phyloP scores from a whole-genome alignment of 345 rosid species.

The Corchorus capsularis region DNA sequence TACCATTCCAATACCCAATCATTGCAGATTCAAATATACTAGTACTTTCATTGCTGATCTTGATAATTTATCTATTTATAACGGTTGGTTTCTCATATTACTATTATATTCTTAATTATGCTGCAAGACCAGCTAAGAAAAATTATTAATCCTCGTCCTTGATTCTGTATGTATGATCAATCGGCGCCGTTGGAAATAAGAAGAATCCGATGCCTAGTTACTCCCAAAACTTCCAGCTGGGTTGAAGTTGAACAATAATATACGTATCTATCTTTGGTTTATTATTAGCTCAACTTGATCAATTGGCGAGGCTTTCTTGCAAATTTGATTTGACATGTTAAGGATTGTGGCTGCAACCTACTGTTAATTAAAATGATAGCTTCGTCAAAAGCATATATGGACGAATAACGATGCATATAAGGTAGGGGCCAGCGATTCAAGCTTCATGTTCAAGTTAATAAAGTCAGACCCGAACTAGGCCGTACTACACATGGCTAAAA shows the following conservation, averaged over 20 bases:
- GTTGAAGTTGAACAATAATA: not conserved
- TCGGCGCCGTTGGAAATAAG: constrained; percentile 15
- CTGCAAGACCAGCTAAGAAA: constrained; percentile 24
- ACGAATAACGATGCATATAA: too few relatives aligned
- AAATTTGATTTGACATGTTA: too few relatives aligned
- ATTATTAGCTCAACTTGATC: not conserved
- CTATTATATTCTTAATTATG: not conserved
- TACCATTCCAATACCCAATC: constrained; percentile 19
- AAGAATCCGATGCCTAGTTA: constrained; percentile 40
- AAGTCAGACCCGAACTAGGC: too few relatives aligned
- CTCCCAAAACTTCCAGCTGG: constrained; percentile 34
- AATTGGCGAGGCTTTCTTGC: too few relatives aligned
- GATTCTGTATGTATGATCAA: constrained; percentile 5
- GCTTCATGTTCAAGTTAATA: too few relatives aligned
- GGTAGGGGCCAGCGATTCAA: too few relatives aligned
- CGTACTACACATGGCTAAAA: not conserved
- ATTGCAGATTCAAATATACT: not conserved
- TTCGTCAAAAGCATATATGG: too few relatives aligned
- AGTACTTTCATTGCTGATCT: not conserved
- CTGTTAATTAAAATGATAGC: too few relatives aligned
- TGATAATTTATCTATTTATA: not conserved
- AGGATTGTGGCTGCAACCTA: too few relatives aligned
- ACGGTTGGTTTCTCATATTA: too few relatives aligned
- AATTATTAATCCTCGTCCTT: not conserved
- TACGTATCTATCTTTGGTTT: not conserved